Conservation (phyloP, 371 early-diverging fungal species). For the Blakeslea trispora region DNA sequence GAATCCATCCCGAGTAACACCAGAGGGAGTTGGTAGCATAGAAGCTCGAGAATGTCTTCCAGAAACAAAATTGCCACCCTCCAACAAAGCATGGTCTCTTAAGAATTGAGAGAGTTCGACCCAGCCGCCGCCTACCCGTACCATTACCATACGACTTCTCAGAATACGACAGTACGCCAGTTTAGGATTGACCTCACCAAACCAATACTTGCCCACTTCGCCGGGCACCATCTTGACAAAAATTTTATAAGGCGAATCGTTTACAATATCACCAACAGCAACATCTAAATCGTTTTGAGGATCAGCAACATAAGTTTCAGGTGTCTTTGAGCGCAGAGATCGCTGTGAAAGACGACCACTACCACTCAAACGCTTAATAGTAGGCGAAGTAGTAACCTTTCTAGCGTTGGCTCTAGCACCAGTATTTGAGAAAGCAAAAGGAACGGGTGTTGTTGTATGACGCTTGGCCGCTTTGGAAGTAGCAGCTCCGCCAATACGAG, state of each 20-base stretch:
- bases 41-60: constrained; percentile 12
- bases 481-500: not conserved
- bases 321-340: constrained; percentile 16
- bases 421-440: constrained; percentile 14
- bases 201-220: constrained; percentile 73
- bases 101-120: constrained; percentile 63
- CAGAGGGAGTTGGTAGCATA: constrained; percentile 8
- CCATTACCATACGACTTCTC: constrained; percentile 73
- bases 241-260: constrained; percentile 53
- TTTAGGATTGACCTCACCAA: constrained; percentile 72
- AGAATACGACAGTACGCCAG: constrained; percentile 74
- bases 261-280: constrained; percentile 70
- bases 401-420: constrained; percentile 15
- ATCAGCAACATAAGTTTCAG: constrained; percentile 62
- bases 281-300: constrained; percentile 73
- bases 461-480: not conserved
- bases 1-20: constrained; percentile 24
- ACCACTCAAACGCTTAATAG: constrained; percentile 15
- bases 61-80: constrained; percentile 35
- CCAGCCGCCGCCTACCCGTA: constrained; percentile 85
- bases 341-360: constrained; percentile 4
- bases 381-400: constrained; percentile 18
- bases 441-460: constrained; percentile 12
- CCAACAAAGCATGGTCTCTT: constrained; percentile 46
- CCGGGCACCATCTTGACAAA: constrained; percentile 55